Base-by-base conservation (phyloP, 108 stramenopile genomes). In the Conticribra guillardii region DNA sequence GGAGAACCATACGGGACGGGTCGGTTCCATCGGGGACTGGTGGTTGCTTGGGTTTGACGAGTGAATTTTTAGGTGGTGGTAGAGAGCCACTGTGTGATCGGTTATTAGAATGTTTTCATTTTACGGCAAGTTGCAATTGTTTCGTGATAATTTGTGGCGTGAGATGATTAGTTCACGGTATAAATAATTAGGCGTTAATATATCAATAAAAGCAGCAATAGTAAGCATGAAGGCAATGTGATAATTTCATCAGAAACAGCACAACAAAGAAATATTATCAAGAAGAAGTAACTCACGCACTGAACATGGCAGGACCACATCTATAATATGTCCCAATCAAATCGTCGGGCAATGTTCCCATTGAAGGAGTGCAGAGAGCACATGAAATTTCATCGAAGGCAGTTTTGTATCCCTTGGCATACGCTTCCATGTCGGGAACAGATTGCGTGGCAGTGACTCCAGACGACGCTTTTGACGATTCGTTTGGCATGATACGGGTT, bases 251-350 rank as follows among this genome's bases (percentile, higher is more conserved):
- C n/a, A n/a, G 56, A 30, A 16, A 16, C 2, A 24, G 24, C 22
- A 27, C 5, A 7, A 61, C 19, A 18, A 46, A 2, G 16, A 24
- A 5, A 47, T 26, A 47, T 22, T 17, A 14, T 9, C 27, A 61
- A 7, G n/a, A 11, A 24, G 31, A 8, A 9, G 4, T 14, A 2
- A 67, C 66, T 67, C 45, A 67, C 66, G 92, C 92, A 68, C 85
- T 87, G 62, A 93, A 93, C 92, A 93, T 93, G 73, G 89, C 89
- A 9, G 92, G 92, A 27, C 92, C 92, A 55, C 74, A 71, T 58
- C 82, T 87, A 64, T 79, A 93, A 66, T 93, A 93, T 1, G 85
- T 89, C 32, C 92, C 92, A 37, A 81, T 65, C 52, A 93, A 66
- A 72, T 93, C 92, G 30, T 59, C 8, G 22, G 92, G 92, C 30